Evolutionary conservation across 441 rosid species (phyloP).

Genomic region (Lepidium campestre): DNA sequence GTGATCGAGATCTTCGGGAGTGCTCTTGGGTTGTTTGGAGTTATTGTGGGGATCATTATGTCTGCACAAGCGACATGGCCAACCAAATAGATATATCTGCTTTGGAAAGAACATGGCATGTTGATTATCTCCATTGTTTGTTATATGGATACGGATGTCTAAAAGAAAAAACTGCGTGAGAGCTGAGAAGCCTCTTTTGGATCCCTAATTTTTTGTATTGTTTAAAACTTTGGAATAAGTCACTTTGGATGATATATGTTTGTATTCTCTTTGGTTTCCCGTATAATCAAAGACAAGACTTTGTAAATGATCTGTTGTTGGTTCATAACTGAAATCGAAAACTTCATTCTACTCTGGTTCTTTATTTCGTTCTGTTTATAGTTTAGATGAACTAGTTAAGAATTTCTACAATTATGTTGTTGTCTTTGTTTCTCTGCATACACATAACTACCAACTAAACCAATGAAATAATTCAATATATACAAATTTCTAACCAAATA

Average conservation of each 20-base stretch:
- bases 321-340: neutral
- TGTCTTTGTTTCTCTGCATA: neutral
- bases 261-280: constrained; percentile 10
- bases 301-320: constrained; percentile 12
- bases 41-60: constrained; percentile 96
- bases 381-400: neutral
- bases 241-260: constrained; percentile 8
- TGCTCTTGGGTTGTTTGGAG: constrained; percentile 95
- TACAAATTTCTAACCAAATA: neutral
- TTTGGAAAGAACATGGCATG: constrained; percentile 7
- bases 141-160: constrained; percentile 12
- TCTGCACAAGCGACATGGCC: constrained; percentile 99
- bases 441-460: neutral
- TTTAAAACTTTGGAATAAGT: constrained; percentile 21
- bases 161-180: constrained; percentile 17
- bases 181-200: constrained; percentile 16
- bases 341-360: neutral
- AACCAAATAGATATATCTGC: constrained; percentile 29
- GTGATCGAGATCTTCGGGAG: constrained; percentile 98
- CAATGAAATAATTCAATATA: neutral
- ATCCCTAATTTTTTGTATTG: constrained; percentile 20
- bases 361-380: neutral
- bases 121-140: constrained; percentile 14
- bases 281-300: constrained; percentile 17
- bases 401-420: neutral